phyloP scores from a whole-genome alignment of 345 rosid genomes.

The Eucalyptus fibrosa region DNA sequence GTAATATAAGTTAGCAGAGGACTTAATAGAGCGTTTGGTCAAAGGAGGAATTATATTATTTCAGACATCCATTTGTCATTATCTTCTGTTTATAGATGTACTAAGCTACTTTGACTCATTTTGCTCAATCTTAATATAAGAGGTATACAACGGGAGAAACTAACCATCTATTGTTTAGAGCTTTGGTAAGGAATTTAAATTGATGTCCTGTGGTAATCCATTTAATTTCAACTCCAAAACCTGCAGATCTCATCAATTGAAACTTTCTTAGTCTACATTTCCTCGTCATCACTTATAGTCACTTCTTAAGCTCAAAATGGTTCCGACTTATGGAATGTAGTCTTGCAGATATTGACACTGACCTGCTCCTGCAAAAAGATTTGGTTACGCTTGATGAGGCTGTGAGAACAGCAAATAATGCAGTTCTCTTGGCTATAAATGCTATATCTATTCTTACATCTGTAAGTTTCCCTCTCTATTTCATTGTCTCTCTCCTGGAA shows the following conservation, averaged over 20 bases:
- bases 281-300: not conserved
- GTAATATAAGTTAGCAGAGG: not conserved
- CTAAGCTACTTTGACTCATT: not conserved
- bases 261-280: not conserved
- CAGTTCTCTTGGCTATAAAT: conserved; percentile 69
- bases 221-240: not conserved
- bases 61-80: not conserved
- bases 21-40: not conserved
- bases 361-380: conserved; percentile 69
- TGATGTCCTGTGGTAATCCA: not conserved
- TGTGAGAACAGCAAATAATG: conserved; percentile 71
- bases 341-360: conserved; percentile 69
- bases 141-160: not conserved
- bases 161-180: not conserved
- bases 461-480: conserved; percentile 27
- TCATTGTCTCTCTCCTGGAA: not conserved
- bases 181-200: not conserved
- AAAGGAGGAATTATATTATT: not conserved
- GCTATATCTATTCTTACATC: conserved; percentile 46
- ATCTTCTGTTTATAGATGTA: not conserved
- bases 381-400: conserved; percentile 87
- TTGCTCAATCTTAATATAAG: not conserved
- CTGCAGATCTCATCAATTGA: not conserved
- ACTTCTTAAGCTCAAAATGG: not conserved
- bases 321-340: not conserved